Percentiles rank a stretch among this genome's conserved stretches.
These are phyloP conservation scores for Talinum fruticosum DNA, from an alignment of 148 eudicot species.

Conservation along the genomic window DNA sequence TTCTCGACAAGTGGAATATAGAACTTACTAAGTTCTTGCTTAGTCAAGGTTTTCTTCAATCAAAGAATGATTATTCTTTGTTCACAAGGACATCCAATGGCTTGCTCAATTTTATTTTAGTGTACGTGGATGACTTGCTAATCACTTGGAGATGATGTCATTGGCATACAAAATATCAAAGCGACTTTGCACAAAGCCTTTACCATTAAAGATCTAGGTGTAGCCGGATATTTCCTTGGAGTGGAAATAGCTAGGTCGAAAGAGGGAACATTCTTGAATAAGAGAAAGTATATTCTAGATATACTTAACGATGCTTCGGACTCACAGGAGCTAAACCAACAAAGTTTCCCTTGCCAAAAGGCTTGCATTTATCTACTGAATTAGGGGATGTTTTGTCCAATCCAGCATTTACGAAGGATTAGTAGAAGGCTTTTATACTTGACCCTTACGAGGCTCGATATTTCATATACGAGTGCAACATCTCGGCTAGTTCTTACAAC, in stretches of 20 bases:
- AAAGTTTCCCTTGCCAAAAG: background rate
- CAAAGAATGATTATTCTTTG: background rate
- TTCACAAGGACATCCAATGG: background rate
- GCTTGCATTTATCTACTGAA: background rate
- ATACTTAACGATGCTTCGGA: background rate
- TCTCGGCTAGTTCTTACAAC: background rate
- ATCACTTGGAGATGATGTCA: background rate
- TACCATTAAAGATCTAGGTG: background rate
- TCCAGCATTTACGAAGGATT: background rate
- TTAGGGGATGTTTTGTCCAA: background rate
- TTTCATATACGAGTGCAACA: background rate
- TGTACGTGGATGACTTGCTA: background rate
- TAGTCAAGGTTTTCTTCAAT: background rate
- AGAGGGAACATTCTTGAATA: background rate
- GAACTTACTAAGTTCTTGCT: background rate
- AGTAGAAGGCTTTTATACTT: background rate
- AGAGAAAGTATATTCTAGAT: background rate
- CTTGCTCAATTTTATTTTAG: background rate
- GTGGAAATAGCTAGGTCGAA: background rate
- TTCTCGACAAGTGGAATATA: background rate
- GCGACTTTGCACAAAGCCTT: background rate
- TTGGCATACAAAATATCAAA: background rate
- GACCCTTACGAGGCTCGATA: background rate
- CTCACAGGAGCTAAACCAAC: background rate
- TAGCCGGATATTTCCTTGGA: background rate